Evolutionary conservation across 306 rosid species (phyloP).

Genomic region (Spatholobus suberectus): DNA sequence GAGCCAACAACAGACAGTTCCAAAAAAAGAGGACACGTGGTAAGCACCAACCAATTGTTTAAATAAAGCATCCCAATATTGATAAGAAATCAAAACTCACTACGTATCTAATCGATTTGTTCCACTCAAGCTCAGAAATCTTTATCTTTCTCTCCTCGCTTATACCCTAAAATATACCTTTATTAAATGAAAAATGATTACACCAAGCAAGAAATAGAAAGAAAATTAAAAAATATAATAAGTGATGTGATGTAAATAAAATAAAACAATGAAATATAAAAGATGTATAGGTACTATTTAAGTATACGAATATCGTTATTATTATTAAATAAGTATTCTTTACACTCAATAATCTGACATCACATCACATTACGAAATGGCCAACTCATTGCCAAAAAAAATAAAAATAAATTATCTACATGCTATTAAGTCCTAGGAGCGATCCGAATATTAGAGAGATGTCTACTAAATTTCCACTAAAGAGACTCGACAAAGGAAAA

Average conservation of each 20-base stretch:
- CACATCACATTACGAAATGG: slow-evolving; percentile 17
- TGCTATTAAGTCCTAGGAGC: not conserved
- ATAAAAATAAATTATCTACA: not conserved
- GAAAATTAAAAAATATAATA: not conserved
- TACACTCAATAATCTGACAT: not conserved
- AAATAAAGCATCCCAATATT: slow-evolving; percentile 3
- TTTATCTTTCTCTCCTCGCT: slow-evolving; percentile 26
- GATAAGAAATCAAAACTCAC: slow-evolving; percentile 45
- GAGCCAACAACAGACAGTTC: slow-evolving; percentile 34
- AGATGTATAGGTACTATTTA: not conserved
- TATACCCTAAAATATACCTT: slow-evolving; percentile 18
- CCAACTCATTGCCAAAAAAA: slow-evolving; percentile 11
- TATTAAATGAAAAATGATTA: not conserved
- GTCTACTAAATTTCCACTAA: not conserved
- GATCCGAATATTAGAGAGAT: slow-evolving; percentile 27
- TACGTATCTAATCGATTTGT: slow-evolving; percentile 42
- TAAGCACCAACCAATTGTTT: slow-evolving; percentile 41
- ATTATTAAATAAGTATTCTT: slow-evolving; percentile 13
- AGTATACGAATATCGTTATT: not conserved
- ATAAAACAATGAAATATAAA: too few species aligned
- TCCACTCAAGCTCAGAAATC: slow-evolving; percentile 37
- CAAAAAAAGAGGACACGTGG: slow-evolving; percentile 53
- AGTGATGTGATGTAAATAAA: not conserved
- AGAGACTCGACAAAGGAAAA: not conserved
- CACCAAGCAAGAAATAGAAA: not conserved